Evolutionary conservation across 1,139 yeast genomes (phyloP), one percentile per base, ranked within the genome.

Genomic region (Meyerozyma carpophila): DNA sequence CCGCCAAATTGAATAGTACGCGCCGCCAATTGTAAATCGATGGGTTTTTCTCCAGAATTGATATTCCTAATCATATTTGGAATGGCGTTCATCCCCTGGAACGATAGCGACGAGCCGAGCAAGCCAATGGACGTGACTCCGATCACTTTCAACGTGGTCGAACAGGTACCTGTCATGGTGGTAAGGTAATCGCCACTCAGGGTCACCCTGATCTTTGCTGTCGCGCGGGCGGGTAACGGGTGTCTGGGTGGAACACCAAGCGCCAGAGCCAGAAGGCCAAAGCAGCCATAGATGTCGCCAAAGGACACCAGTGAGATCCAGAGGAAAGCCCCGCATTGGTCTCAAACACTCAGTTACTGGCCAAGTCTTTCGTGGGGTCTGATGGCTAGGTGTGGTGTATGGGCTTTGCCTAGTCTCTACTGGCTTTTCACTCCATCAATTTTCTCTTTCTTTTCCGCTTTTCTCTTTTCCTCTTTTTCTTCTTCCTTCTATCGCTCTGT

Each of bases 101-200:
- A 63, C 6, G 68, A 53, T 49, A 73, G 66, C 16, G 73, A 66
- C 14, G 70, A 63, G 13, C 79, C 62, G 50, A 77, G 63, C 50
- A 77, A 61, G 13, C 83, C 84, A 47, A 78, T 60, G 24, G 82
- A 75, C 10, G 78, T 66, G 28, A 71, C 73, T 25, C 83, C 84
- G 42, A 77, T 58, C 37, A 76, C 53, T 53, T 79, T 79, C 47
- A 76, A 68, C 40, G 74, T 62, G 41, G 77, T 70, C 48, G 77
- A 59, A 63, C 82, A 77, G 44, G 70, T 60, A n/a, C 77, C 76
- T 42, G 69, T 63, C 63, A 65, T 73, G 39, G 37, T 58, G 16
- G 21, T 16, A 8, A 13, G 37, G 10, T 34, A 11, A 34, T 34
- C 37, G 37, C 37, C 37, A 34, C 37, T 34, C 13, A 21, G 37